Evolutionary conservation across 805 yeast genomes (phyloP), one percentile per base, ranked within the genome.

Genomic region (Schwanniomyces vanrijiae): DNA sequence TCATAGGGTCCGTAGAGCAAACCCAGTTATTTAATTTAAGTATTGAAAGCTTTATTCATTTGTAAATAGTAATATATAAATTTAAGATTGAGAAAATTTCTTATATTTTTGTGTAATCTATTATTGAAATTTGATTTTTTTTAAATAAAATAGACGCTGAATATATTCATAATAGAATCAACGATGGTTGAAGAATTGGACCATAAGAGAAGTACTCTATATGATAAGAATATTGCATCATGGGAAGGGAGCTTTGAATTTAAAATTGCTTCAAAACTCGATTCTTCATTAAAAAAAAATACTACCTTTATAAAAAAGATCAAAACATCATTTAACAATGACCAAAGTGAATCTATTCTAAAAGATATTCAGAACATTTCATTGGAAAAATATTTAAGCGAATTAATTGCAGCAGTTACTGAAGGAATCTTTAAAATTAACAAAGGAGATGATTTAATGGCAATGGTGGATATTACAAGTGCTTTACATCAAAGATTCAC

Each of bases 221-320:
- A 19, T 21, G 63, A 71, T 42, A 63, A 80, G 21, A 84, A 84
- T 55, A 35, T 47, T 0, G 55, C 60, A 45, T 84, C 86, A 1
- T 82, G 88, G 87, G 60, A 64, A 29, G 86, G 83, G 0, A 76
- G 67, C 19, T 44, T 24, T 13, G 48, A 49, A 13, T 51, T 55
- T 19, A 18, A 38, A 8, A 43, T 53, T 5, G 51, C 58, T 1
- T 22, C 52, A 11, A 79, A 77, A 50, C 62, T 83, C 8, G 96
- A 90, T 60, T 72, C 95, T 0, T 85, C 91, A 47, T 70, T 90
- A 53, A 90, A 90, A 71, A 88, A 85, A 62, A 88, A 91, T 60
- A 81, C 89, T 3, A 86, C 90, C 0, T 87, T 88, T 58, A 83
- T 90, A 43, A 86, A 84, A 60, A 86, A 85, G 55, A 60, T 90